These are phyloP conservation scores for Colletotrichum simmondsii DNA, from an alignment of 2,329 filamentous ascomycete genomes.

Conservation along the genomic window DNA sequence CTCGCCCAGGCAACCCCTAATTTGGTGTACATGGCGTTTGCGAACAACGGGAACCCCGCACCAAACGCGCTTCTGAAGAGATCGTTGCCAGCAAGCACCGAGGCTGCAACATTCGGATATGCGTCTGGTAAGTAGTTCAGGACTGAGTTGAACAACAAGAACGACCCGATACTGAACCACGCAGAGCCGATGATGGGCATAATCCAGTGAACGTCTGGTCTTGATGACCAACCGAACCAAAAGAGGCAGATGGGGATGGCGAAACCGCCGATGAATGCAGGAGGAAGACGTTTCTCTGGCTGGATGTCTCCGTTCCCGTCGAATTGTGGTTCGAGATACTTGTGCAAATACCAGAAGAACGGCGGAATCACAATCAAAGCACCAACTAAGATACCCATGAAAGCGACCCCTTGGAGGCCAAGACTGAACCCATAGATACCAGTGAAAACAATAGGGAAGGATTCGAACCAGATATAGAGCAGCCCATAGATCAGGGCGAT, in stretches of 20 bases:
- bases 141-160: conserved; percentile 37
- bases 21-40: conserved; percentile 33
- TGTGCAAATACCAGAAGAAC: conserved; percentile 36
- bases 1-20: conserved; percentile 35
- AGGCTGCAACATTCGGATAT: conserved; percentile 36
- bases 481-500: conserved; percentile 60
- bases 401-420: conserved; percentile 70
- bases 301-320: conserved; percentile 31
- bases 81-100: conserved; percentile 36
- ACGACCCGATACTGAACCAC: conserved; percentile 66
- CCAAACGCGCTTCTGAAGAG: conserved; percentile 32
- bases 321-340: conserved; percentile 33
- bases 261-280: conserved; percentile 59
- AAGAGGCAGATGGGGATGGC: conserved; percentile 76
- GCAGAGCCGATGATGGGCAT: conserved; percentile 65
- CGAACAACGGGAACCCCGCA: conserved; percentile 31
- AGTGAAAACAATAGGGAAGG: conserved; percentile 59
- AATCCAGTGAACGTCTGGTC: conserved; percentile 68
- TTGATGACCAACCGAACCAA: conserved; percentile 78
- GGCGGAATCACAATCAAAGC: conserved; percentile 64
- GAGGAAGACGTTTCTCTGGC: conserved; percentile 35
- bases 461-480: conserved; percentile 70
- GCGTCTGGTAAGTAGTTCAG: conserved; percentile 37
- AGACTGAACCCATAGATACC: conserved; percentile 54
- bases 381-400: conserved; percentile 67